Evolutionary conservation across 768 basidiomycete species (phyloP).

Genomic region (Serendipita sp.): DNA sequence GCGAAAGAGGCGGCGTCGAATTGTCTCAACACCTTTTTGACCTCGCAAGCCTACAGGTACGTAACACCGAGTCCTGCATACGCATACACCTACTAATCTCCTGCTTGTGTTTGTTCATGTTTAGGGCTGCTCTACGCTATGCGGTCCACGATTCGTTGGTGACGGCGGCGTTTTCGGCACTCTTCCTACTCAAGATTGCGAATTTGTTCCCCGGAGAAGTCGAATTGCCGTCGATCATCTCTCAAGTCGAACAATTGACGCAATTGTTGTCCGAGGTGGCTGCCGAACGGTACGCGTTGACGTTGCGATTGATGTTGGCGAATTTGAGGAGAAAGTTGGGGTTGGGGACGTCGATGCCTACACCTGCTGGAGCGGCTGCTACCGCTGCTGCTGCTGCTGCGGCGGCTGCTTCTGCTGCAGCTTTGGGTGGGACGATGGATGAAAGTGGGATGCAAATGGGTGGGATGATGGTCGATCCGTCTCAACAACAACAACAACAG

Average conservation of each 20-base stretch:
- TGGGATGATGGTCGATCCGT: background rate
- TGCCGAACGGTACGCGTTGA: constrained; percentile 84
- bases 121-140: constrained; percentile 74
- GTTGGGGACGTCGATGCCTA: constrained; percentile 22
- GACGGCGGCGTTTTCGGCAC: constrained; percentile 77
- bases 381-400: constrained; percentile 7
- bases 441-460: constrained; percentile 10
- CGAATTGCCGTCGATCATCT: constrained; percentile 34
- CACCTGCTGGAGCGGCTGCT: constrained; percentile 12
- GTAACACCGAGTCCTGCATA: constrained; percentile 12
- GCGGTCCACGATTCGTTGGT: constrained; percentile 88
- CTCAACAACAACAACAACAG: constrained; percentile 12
- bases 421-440: constrained; percentile 11
- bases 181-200: constrained; percentile 89
- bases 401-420: background rate
- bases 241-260: constrained; percentile 80
- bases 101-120: background rate
- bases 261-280: constrained; percentile 84
- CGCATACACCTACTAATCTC: background rate
- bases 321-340: constrained; percentile 82
- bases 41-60: constrained; percentile 64
- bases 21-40: constrained; percentile 71
- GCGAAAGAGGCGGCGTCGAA: constrained; percentile 85
- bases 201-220: constrained; percentile 78
- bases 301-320: constrained; percentile 84